Base-by-base conservation (phyloP, 768 basidiomycete genomes). In the Kondoa subrosea region DNA sequence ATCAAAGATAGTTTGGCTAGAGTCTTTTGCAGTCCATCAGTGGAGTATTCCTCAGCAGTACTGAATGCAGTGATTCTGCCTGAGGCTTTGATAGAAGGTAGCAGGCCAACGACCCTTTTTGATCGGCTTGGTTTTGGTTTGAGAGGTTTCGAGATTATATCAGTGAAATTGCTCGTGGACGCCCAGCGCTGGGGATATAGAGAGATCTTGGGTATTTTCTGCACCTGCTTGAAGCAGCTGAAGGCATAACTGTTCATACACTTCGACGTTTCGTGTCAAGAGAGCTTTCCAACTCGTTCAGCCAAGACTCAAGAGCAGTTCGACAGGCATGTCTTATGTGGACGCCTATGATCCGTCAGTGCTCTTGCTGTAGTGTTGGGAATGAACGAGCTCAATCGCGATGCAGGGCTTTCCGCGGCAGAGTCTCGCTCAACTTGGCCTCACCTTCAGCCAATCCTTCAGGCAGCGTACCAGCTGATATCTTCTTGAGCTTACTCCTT, bases 21-120 rank as follows among this genome's bases (percentile, higher is more conserved):
- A 2, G 50, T 29, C 29, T 70, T 58, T 32, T 72, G 67, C 0
- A 75, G 70, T 1, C 68, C 66, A 3, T 69, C 34, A 14, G 71
- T 72, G 40, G 73, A 62, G 67, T 72, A 75, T 21, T 65, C 62
- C 56, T 73, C 69, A 1, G 74, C 73, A 8, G 73, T 73, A 8
- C 70, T 71, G 33, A 72, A 27, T 1, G 71, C 71, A 60, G 71
- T 69, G 1, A 65, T 70, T 8, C 34, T 60, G 2, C 73, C 71
- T 25, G 68, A 69, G 3, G 73, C 34, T 66, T 17, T n/a, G 27
- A n/a, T 50, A 31, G 31, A 4, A 67, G 61, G 16, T 56, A 57
- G 40, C 40, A 50, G 40, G 21, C 40, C 40, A 50, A 21, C 40
- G 40, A 50, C 40, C 21, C 40, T 8, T 50, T 50, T 50, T 50